Conservation (phyloP, 495 filamentous ascomycete genomes). For the Cercophora newfieldiana region DNA sequence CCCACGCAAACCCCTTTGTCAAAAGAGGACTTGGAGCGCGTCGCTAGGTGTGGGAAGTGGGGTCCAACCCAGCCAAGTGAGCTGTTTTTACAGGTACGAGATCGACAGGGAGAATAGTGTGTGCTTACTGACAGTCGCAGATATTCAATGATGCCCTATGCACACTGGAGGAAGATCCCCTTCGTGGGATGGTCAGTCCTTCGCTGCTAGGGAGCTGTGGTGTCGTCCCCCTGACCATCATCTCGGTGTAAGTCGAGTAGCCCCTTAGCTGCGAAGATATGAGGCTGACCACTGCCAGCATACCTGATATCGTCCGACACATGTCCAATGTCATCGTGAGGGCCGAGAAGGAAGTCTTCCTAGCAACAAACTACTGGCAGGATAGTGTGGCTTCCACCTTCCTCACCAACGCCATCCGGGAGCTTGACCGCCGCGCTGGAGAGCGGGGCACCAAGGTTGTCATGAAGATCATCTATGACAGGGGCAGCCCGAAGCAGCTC, state of each 20-base stretch:
- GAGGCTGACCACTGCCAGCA: slow-evolving; percentile 26
- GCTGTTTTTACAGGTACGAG: slow-evolving; percentile 60
- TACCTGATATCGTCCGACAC: slow-evolving; percentile 71
- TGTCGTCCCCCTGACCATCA: slow-evolving; percentile 65
- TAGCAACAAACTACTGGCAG: slow-evolving; percentile 77
- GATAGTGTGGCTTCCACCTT: slow-evolving; percentile 64
- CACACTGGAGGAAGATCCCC: slow-evolving; percentile 57
- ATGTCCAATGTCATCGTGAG: slow-evolving; percentile 74
- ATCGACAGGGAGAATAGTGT: not conserved
- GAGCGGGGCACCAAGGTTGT: slow-evolving; percentile 57
- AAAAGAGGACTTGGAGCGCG: slow-evolving; percentile 50
- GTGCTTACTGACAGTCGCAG: slow-evolving; percentile 32
- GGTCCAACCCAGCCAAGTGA: slow-evolving; percentile 62
- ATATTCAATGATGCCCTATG: slow-evolving; percentile 67
- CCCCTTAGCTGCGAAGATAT: too few species aligned
- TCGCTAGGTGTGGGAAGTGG: slow-evolving; percentile 66
- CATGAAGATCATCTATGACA: slow-evolving; percentile 75
- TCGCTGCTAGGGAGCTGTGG: slow-evolving; percentile 69
- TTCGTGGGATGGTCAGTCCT: slow-evolving; percentile 63
- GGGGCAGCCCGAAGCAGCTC: slow-evolving; percentile 63
- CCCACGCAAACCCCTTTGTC: slow-evolving; percentile 21
- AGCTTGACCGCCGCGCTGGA: slow-evolving; percentile 66
- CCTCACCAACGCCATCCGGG: slow-evolving; percentile 66
- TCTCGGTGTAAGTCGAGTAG: slow-evolving; percentile 52
- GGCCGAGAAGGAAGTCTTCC: slow-evolving; percentile 68